A percentile compares a stretch with the other conserved stretches of the same genome.
These are phyloP conservation scores for Sporothrix globosa DNA, from an alignment of 2,329 filamentous ascomycete species.

Conservation along the genomic window DNA sequence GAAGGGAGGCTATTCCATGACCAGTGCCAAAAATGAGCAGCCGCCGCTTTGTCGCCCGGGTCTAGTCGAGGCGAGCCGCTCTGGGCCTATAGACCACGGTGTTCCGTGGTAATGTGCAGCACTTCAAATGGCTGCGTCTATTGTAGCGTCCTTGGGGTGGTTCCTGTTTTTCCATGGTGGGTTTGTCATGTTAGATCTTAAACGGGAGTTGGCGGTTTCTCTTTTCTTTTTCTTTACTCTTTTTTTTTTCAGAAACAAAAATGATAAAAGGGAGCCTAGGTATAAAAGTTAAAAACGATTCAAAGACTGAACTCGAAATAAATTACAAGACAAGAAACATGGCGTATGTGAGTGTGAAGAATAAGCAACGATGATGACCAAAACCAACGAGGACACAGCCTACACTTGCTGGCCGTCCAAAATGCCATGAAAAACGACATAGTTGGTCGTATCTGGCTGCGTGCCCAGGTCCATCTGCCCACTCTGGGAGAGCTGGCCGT, in stretches of 20 bases:
- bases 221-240: background rate
- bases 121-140: background rate
- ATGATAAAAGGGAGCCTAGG: too few relatives aligned
- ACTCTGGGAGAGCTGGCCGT: slow-evolving; percentile 41
- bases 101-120: background rate
- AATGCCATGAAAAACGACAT: slow-evolving; percentile 52
- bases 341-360: background rate
- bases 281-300: background rate
- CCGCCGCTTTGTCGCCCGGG: background rate
- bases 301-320: too few relatives aligned
- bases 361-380: background rate
- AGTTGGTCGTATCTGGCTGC: slow-evolving; percentile 51
- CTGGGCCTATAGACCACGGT: background rate
- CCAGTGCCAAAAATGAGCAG: background rate
- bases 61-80: background rate
- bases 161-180: background rate
- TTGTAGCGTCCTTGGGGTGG: background rate
- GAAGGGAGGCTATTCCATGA: slow-evolving; percentile 10
- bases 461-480: slow-evolving; percentile 26
- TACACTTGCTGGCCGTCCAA: slow-evolving; percentile 47
- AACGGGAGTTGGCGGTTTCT: background rate
- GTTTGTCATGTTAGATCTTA: background rate
- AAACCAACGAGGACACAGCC: background rate
- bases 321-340: background rate
- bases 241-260: too few relatives aligned